Evolutionary conservation across 257 asterid genomes (phyloP), one percentile per base, ranked within the genome.

Genomic region (Jasminum sambac): DNA sequence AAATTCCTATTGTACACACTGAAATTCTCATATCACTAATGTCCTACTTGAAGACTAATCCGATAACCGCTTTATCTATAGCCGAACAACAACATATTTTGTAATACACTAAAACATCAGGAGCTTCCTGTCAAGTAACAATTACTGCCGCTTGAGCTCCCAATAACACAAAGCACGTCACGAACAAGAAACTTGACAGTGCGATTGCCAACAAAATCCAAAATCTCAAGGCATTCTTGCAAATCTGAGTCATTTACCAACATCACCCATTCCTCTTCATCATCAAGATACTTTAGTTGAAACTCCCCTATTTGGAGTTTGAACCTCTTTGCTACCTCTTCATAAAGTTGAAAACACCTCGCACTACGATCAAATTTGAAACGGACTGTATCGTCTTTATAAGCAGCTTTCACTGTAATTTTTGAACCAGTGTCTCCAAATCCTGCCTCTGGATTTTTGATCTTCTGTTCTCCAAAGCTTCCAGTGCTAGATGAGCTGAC

Each of bases 241-340:
- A 91, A 71, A 79, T 89, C 96, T 0, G 84, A 84, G 71, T 89
- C 96, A 44, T 41, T 89, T 70, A 86, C 90, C 85, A 91, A 48
- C 90, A 82, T 79, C 78, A 91, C 95, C 96, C 91, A 89, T 79
- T 91, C 96, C 68, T 82, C 77, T 69, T 89, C 96, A 37, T 91
- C 96, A 5, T 89, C 97, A 57, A 86, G 78, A 78, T 91, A 89
- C 79, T 80, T 84, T 68, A 91, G 95, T 30, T 80, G 95, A 68
- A 91, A 89, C 9, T 80, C 76, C 60, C 89, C 95, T 0, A 8
- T 70, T 71, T 65, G 82, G 8, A 91, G 78, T 63, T 75, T 76
- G 71, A 89, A 86, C 81, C 96, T 87, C 75, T 76, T 84, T 5
- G 89, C 87, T 46, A 91, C 84, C 79, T 84, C 91, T 69, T 78